phyloP scores from a whole-genome alignment of 108 stramenopile species.

The Nannochloropsis salina region DNA sequence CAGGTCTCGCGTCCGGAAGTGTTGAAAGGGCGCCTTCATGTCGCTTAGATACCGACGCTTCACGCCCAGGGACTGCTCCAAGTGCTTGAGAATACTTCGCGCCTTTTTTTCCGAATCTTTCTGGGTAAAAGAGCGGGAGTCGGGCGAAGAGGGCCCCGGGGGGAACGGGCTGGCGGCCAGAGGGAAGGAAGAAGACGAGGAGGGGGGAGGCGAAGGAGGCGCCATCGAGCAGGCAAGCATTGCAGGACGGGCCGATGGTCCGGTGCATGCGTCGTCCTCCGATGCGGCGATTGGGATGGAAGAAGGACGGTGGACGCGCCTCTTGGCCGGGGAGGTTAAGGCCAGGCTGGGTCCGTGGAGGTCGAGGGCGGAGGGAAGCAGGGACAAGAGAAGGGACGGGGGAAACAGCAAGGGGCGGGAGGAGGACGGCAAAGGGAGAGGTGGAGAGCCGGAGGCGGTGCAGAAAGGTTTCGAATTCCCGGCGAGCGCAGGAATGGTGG shows the following conservation, averaged over 20 bases:
- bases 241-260: no score
- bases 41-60: not conserved
- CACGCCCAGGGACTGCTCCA: not conserved
- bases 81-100: not conserved
- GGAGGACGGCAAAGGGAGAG: no score
- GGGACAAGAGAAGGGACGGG: not conserved
- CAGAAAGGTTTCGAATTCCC: no score
- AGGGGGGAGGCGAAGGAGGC: not conserved
- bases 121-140: not conserved
- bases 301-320: no score
- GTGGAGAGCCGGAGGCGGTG: no score
- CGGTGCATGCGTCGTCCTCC: no score
- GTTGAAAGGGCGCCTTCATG: not conserved
- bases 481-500: no score
- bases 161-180: not conserved
- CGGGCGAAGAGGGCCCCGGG: not conserved
- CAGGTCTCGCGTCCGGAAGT: not conserved
- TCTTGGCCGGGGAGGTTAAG: no score
- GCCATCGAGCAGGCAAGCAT: no score
- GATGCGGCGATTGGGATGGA: not conserved
- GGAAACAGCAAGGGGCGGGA: no score
- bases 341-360: not conserved
- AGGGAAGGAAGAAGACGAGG: not conserved
- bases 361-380: not conserved
- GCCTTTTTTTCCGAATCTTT: not conserved